Evolutionary conservation across 2,329 filamentous ascomycete genomes (phyloP).

Genomic region (Aspergillus brunneoviolaceus): DNA sequence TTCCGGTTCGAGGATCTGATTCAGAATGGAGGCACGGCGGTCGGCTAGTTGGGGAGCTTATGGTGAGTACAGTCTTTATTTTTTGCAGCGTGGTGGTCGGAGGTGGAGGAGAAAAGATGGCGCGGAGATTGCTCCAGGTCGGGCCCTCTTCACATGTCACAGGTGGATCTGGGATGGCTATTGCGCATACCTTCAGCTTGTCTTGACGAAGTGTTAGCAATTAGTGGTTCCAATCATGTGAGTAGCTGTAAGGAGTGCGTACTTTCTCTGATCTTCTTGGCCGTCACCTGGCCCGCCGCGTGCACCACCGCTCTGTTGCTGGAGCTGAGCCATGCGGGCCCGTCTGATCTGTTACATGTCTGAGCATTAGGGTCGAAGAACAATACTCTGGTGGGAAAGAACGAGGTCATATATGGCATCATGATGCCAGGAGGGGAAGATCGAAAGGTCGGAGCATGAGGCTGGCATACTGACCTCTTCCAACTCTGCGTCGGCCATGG

Average conservation of each 20-base stretch:
- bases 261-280: slow-evolving; percentile 67
- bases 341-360: slow-evolving; percentile 68
- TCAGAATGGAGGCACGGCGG: slow-evolving; percentile 60
- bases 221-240: neutral
- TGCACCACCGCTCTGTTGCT: slow-evolving; percentile 60
- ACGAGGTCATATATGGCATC: neutral
- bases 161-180: neutral
- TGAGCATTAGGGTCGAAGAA: slow-evolving; percentile 10
- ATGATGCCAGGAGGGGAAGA: neutral
- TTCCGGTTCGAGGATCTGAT: slow-evolving; percentile 91
- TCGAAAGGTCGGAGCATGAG: neutral
- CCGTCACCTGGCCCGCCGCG: slow-evolving; percentile 50
- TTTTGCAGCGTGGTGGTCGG: neutral
- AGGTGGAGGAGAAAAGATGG: neutral
- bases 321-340: slow-evolving; percentile 90
- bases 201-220: slow-evolving; percentile 16
- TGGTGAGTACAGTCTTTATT: neutral
- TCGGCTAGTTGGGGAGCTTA: slow-evolving; percentile 24
- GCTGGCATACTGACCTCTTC: slow-evolving; percentile 52
- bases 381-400: neutral
- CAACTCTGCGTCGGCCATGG: slow-evolving; percentile 66
- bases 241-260: slow-evolving; percentile 6
- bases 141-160: neutral
- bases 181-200: slow-evolving; percentile 34
- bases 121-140: neutral